Percentiles rank a stretch among this genome's conserved stretches.
Conservation (phyloP, 2,329 filamentous ascomycete genomes). For the Cordyceps cicadae region DNA sequence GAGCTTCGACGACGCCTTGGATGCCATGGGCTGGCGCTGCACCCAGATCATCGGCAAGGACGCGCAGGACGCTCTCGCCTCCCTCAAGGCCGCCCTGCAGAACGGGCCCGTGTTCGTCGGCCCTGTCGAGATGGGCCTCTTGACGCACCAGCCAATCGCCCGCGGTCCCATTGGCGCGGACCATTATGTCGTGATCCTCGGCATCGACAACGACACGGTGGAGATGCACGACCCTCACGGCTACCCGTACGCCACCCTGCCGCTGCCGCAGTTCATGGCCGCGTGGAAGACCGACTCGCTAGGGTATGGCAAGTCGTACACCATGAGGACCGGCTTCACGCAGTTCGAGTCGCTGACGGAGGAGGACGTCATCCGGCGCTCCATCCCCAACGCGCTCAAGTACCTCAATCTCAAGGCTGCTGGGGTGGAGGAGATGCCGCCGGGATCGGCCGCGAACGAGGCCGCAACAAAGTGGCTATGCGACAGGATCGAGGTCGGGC, state of each 20-base stretch:
- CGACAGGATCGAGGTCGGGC: constrained; percentile 9
- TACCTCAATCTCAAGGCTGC: constrained; percentile 10
- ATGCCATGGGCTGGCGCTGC: constrained; percentile 13
- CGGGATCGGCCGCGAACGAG: constrained; percentile 12
- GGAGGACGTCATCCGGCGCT: constrained; percentile 14
- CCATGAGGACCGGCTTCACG: constrained; percentile 14
- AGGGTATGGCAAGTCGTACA: constrained; percentile 15
- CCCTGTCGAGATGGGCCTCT: constrained; percentile 15
- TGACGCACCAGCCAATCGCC: constrained; percentile 13
- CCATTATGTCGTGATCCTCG: constrained; percentile 15
- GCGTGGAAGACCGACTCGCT: constrained; percentile 15
- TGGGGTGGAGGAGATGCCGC: constrained; percentile 10
- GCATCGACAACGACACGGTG: constrained; percentile 5
- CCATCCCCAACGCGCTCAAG: constrained; percentile 10
- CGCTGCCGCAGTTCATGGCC: constrained; percentile 13
- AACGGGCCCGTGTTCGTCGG: constrained; percentile 16
- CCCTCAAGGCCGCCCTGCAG: constrained; percentile 10
- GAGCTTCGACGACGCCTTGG: constrained; percentile 12
- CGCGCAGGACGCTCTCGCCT: constrained; percentile 11
- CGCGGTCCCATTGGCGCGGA: constrained; percentile 15
- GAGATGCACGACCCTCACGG: constrained; percentile 15
- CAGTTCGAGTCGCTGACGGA: constrained; percentile 10
- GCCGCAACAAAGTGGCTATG: constrained; percentile 11
- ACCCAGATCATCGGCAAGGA: constrained; percentile 12
- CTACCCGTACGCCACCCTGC: constrained; percentile 14